Conservation (phyloP, 2,329 filamentous ascomycete genomes). For the Fusarium robinianum region DNA sequence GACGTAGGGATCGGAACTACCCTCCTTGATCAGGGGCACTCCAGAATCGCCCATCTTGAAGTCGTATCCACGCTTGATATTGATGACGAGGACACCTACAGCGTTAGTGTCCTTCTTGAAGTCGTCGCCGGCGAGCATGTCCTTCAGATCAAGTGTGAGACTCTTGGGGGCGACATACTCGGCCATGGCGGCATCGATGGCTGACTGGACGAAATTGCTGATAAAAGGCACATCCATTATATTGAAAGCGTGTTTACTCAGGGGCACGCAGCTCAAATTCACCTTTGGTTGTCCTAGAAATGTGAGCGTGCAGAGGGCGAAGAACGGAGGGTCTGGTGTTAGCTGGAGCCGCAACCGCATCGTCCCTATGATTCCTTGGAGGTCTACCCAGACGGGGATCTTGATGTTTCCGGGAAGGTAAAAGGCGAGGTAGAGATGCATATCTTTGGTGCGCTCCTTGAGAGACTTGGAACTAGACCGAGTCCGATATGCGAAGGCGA, state of each 20-base stretch:
- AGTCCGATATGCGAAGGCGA: slow-evolving; percentile 74
- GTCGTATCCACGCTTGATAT: slow-evolving; percentile 67
- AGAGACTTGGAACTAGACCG: slow-evolving; percentile 64
- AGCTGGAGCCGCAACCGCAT: slow-evolving; percentile 72
- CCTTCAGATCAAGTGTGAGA: slow-evolving; percentile 72
- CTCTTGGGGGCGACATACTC: slow-evolving; percentile 79
- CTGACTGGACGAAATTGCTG: slow-evolving; percentile 74
- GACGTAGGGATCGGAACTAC: slow-evolving; percentile 71
- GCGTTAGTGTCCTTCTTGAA: slow-evolving; percentile 75
- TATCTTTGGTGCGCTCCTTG: slow-evolving; percentile 68
- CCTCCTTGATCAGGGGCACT: slow-evolving; percentile 61
- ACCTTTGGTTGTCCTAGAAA: slow-evolving; percentile 77
- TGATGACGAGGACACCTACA: slow-evolving; percentile 67
- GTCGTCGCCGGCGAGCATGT: slow-evolving; percentile 77
- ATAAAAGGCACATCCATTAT: slow-evolving; percentile 77
- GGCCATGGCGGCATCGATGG: slow-evolving; percentile 73
- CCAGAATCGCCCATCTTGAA: slow-evolving; percentile 73
- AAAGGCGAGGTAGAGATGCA: slow-evolving; percentile 72
- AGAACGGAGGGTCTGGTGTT: slow-evolving; percentile 76
- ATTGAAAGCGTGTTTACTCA: slow-evolving; percentile 71
- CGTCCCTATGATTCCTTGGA: slow-evolving; percentile 72
- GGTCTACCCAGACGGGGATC: slow-evolving; percentile 73
- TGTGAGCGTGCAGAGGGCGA: slow-evolving; percentile 73
- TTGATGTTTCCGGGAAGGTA: slow-evolving; percentile 63
- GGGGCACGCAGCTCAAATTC: slow-evolving; percentile 69